Base-by-base conservation (phyloP, 768 basidiomycete species). In the Stropharia rugosoannulata region DNA sequence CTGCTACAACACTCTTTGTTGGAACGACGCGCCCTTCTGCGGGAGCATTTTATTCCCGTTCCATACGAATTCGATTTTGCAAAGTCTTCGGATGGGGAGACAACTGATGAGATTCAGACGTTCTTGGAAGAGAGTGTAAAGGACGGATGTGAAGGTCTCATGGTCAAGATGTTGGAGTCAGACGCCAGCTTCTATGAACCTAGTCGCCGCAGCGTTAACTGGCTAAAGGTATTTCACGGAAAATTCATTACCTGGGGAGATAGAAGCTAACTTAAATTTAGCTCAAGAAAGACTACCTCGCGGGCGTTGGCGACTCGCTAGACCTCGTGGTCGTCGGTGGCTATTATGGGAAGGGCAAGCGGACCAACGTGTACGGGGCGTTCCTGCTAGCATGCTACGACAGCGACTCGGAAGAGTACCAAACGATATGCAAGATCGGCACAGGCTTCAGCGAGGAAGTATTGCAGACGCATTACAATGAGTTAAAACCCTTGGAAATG, bases 381-480 rank as follows among this genome's bases (percentile, higher is more conserved):
- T 98, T 97, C 83, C 81, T 98, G 19, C 83, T 99, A 37, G 97
- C 97, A 7, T 98, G 96, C 73, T 98, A 94, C 68, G 97, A 99
- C 69, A 78, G 86, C 54, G 97, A 98, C 62, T 81, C 89, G 16
- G 96, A 98, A 70, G 90, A 92, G 67, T 98, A 83, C 68, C 97
- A 99, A 66, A 95, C 95, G 4, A 94, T 98, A 50, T 98, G 97
- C 81, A 99, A 99, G 71, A 97, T 99, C 62, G 97, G 97, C 8
- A 99, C 97, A 0, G 97, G 97, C 1, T 98, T 99, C 75, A 91
- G 89, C 54, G 97, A 99, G 64, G 97, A 98, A 67, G 80, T 82
- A 56, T 71, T 99, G 35, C 85, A 89, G 65, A 72, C 80, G 13
- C 92, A 96, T 64, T 89, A 88, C 70, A 83, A 90, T n/a, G 75